A percentile compares a stretch with the other conserved stretches of the same genome.
These are phyloP conservation scores for Hygrocybe punicea DNA, from an alignment of 768 basidiomycete species.

Conservation along the genomic window DNA sequence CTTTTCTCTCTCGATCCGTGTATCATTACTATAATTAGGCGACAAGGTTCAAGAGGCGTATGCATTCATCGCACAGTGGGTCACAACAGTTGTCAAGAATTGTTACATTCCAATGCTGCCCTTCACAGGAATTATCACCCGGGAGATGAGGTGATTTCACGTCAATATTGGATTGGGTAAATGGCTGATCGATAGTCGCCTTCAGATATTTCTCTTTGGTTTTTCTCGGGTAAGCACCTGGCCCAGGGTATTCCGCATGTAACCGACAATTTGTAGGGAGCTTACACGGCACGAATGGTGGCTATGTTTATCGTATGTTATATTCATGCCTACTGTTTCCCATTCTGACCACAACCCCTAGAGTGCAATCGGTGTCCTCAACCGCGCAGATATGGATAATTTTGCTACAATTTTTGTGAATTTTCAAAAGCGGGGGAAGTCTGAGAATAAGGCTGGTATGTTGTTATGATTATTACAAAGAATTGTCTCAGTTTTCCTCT, in stretches of 20 bases:
- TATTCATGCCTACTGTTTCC: not conserved
- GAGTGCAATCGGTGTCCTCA: constrained; percentile 70
- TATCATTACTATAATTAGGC: constrained; percentile 32
- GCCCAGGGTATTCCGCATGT: not conserved
- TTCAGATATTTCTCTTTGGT: constrained; percentile 71
- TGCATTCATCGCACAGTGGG: constrained; percentile 77
- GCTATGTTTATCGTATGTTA: constrained; percentile 60
- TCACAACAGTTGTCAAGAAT: constrained; percentile 6
- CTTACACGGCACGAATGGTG: constrained; percentile 73
- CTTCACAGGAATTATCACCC: constrained; percentile 58
- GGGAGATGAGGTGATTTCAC: constrained; percentile 61
- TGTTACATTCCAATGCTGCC: not conserved
- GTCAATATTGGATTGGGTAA: not conserved
- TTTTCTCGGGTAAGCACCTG: constrained; percentile 55
- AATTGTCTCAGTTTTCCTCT: not conserved
- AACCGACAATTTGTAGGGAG: constrained; percentile 46
- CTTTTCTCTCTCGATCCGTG: constrained; percentile 2
- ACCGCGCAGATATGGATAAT: constrained; percentile 68
- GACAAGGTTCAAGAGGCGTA: constrained; percentile 78
- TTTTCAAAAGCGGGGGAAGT: constrained; percentile 61
- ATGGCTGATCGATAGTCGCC: constrained; percentile 7
- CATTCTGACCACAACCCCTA: constrained; percentile 22
- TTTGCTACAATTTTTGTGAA: constrained; percentile 61
- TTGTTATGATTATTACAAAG: not conserved
- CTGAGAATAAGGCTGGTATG: constrained; percentile 44